Base-by-base conservation (phyloP, 768 basidiomycete species). In the Mycena indigotica region DNA sequence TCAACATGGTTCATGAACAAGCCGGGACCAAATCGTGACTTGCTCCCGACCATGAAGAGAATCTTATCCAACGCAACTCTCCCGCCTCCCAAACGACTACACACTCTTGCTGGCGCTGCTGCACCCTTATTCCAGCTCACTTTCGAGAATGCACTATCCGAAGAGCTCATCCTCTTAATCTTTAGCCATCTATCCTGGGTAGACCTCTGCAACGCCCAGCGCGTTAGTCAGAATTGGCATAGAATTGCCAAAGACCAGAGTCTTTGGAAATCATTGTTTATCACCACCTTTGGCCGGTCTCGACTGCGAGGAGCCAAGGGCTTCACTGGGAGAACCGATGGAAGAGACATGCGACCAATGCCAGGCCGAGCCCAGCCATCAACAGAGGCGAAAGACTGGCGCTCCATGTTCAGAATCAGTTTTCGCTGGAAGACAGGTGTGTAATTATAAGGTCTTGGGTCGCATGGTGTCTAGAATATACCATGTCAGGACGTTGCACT, bases 351-450 rank as follows among this genome's bases (percentile, higher is more conserved):
- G 23, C 84, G 77, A 64, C 76, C 80, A 2, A 72, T 92, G 26
- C 89, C 88, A 12, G 78, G 76, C 25, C 72, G 85, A 67, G 80
- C 75, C 4, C 61, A 72, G 17, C 8, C 28, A 19, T 13, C 28
- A 16, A 26, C 30, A 19, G 68, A 74, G 28, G 56, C 72, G 45
- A 82, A 79, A 67, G 84, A 90, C 66, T 93, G 90, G 90, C 91
- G 89, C 70, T 88, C 84, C 83, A 91, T 92, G 89, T 92, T 91
- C 70, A 81, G 88, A 54, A 88, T 91, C 60, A 90, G 88, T 64
- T 84, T 84, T 16, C 92, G 92, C 63, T 93, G 91, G 91, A 81
- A 81, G 69, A 88, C 74, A 72, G 91, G 91, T 91, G 65, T 62
- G 78, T 54, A 23, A 25, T n/a, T n/a, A n/a, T n/a, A 32, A 19